phyloP scores from a whole-genome alignment of 2,329 filamentous ascomycete genomes.

The Colletotrichum sidae region DNA sequence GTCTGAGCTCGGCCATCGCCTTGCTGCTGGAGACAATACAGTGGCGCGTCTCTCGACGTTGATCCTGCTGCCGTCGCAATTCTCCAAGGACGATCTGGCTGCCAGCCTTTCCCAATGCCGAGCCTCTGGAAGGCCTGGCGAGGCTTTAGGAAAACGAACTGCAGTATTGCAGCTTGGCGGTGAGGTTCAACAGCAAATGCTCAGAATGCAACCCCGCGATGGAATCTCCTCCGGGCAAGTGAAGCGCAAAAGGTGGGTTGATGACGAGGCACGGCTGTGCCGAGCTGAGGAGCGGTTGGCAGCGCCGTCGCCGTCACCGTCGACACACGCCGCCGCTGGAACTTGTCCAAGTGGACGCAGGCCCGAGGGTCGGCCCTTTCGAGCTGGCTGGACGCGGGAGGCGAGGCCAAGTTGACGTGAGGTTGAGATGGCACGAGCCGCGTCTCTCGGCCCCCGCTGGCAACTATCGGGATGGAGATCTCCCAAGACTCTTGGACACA shows the following conservation, averaged over 20 bases:
- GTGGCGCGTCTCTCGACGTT: too few relatives aligned
- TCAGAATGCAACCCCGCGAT: not conserved
- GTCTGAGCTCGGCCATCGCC: too few relatives aligned
- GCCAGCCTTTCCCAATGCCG: too few relatives aligned
- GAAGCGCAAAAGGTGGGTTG: constrained; percentile 24
- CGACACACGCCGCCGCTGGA: not conserved
- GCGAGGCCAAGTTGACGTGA: constrained; percentile 8
- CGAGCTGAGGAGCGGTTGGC: constrained; percentile 24
- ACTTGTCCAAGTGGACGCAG: too few relatives aligned
- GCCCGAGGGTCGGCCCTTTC: too few relatives aligned
- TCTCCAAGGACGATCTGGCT: too few relatives aligned
- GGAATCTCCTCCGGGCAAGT: constrained; percentile 9
- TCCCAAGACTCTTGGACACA: constrained; percentile 33
- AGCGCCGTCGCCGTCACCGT: not conserved
- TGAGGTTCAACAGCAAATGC: not conserved
- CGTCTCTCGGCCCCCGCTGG: constrained; percentile 31
- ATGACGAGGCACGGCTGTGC: constrained; percentile 34
- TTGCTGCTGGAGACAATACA: too few relatives aligned
- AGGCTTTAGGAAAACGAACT: too few relatives aligned
- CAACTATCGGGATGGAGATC: constrained; percentile 25
- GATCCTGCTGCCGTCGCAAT: too few relatives aligned
- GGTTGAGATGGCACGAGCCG: constrained; percentile 36
- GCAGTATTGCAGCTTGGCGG: not conserved
- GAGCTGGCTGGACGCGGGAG: too few relatives aligned
- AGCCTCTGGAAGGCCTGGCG: too few relatives aligned